phyloP scores from a whole-genome alignment of 1,284 basidiomycete genomes.

The Lentinula novae-zelandiae region DNA sequence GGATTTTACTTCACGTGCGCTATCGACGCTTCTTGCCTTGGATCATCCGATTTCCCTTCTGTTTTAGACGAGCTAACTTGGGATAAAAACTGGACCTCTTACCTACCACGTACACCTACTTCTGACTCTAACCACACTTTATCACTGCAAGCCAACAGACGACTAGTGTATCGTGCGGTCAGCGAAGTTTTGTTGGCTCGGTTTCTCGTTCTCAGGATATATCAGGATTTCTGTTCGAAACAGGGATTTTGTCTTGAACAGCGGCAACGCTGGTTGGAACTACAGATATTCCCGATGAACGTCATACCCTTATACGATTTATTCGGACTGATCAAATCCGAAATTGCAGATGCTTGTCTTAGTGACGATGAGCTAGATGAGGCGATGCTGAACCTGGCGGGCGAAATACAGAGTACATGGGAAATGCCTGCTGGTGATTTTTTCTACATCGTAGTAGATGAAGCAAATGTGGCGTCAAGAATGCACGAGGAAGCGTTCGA shows the following conservation, averaged over 20 bases:
- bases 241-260: constrained; percentile 1
- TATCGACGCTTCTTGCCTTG: not conserved
- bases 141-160: not conserved
- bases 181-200: not conserved
- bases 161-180: not conserved
- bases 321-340: not conserved
- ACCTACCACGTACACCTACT: not conserved
- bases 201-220: not conserved
- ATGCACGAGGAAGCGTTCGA: not conserved
- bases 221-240: not conserved
- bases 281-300: not conserved
- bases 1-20: constrained; percentile 12
- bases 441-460: constrained; percentile 6
- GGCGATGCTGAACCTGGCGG: not conserved
- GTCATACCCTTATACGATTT: not conserved
- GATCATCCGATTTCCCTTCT: not conserved
- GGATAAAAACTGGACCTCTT: not conserved
- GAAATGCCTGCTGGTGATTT: not conserved
- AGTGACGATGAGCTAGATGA: not conserved
- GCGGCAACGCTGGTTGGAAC: not conserved
- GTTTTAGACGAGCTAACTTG: not conserved
- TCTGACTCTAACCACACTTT: not conserved
- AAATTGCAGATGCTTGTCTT: too few relatives aligned
- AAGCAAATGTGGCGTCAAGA: not conserved
- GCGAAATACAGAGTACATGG: constrained; percentile 1